A percentile compares a stretch with the other conserved stretches of the same genome.
Conservation (phyloP, 805 yeast species). For the Monosporozyma siamensis region DNA sequence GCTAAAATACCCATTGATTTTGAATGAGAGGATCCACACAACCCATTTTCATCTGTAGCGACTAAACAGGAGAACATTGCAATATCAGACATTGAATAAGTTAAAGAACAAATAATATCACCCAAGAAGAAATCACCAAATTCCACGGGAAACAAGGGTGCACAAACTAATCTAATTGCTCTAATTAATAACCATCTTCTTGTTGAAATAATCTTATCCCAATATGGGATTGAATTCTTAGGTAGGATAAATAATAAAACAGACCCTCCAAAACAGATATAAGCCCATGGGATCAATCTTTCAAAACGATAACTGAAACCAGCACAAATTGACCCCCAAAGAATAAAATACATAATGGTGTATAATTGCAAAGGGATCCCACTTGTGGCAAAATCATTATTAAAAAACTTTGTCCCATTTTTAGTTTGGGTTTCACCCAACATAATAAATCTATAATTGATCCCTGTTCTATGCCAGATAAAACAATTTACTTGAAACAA, state of each 20-base stretch:
- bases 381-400: conserved; percentile 31
- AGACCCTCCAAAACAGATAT: conserved; percentile 33
- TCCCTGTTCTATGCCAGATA: conserved; percentile 64
- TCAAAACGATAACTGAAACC: conserved; percentile 73
- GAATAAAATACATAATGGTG: conserved; percentile 51
- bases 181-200: conserved; percentile 73
- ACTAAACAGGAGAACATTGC: conserved; percentile 82
- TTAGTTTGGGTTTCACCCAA: conserved; percentile 62
- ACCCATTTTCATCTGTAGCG: conserved; percentile 38
- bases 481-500: conserved; percentile 61
- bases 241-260: conserved; percentile 15
- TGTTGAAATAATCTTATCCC: conserved; percentile 38
- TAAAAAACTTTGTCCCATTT: conserved; percentile 34
- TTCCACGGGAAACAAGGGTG: conserved; percentile 91
- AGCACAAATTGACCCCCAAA: conserved; percentile 48
- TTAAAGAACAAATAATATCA: conserved; percentile 79
- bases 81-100: conserved; percentile 78
- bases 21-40: conserved; percentile 74
- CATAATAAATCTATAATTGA: conserved; percentile 86
- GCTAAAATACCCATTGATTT: conserved; percentile 74
- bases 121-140: conserved; percentile 91
- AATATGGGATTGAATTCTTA: conserved; percentile 21
- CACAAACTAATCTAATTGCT: conserved; percentile 58
- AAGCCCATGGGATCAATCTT: conserved; percentile 63
- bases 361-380: conserved; percentile 40